Evolutionary conservation across 2,329 filamentous ascomycete genomes (phyloP).

Genomic region (Tolypocladium capitatum): DNA sequence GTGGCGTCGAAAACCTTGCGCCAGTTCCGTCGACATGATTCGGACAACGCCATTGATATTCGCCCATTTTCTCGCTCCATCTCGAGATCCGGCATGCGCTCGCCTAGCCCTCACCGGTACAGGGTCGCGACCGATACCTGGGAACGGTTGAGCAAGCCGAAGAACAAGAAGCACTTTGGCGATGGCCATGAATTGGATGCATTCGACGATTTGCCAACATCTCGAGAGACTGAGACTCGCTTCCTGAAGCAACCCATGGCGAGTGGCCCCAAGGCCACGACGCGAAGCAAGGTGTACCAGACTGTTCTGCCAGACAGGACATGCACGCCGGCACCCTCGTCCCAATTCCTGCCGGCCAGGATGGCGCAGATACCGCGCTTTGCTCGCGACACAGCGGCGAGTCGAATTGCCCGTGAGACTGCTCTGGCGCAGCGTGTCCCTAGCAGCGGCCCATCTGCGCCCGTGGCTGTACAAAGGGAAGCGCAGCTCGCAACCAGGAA

Average conservation of each 20-base stretch:
- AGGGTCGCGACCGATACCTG: slow-evolving; percentile 34
- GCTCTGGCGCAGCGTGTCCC: slow-evolving; percentile 46
- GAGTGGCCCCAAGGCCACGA: slow-evolving; percentile 50
- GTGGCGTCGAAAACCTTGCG: slow-evolving; percentile 57
- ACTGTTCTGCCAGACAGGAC: slow-evolving; percentile 41
- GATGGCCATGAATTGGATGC: slow-evolving; percentile 84
- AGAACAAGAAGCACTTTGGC: slow-evolving; percentile 51
- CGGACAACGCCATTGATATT: slow-evolving; percentile 51
- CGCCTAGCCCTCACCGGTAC: slow-evolving; percentile 43
- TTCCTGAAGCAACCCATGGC: slow-evolving; percentile 69
- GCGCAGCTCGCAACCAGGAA: slow-evolving; percentile 37
- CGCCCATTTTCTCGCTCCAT: slow-evolving; percentile 43
- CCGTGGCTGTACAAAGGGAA: slow-evolving; percentile 41
- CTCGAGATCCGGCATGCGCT: slow-evolving; percentile 45
- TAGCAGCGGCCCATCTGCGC: slow-evolving; percentile 37
- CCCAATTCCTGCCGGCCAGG: slow-evolving; percentile 44
- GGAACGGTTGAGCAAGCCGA: slow-evolving; percentile 61
- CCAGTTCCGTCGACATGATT: slow-evolving; percentile 68
- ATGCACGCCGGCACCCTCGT: slow-evolving; percentile 37
- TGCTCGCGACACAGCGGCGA: slow-evolving; percentile 52
- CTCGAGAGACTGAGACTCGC: slow-evolving; percentile 63
- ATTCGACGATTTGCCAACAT: slow-evolving; percentile 92
- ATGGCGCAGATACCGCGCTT: slow-evolving; percentile 45
- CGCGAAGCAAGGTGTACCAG: slow-evolving; percentile 44
- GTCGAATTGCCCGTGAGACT: slow-evolving; percentile 51